These are phyloP conservation scores for Leptographium lundbergii DNA, from an alignment of 2,329 filamentous ascomycete genomes.

Conservation along the genomic window DNA sequence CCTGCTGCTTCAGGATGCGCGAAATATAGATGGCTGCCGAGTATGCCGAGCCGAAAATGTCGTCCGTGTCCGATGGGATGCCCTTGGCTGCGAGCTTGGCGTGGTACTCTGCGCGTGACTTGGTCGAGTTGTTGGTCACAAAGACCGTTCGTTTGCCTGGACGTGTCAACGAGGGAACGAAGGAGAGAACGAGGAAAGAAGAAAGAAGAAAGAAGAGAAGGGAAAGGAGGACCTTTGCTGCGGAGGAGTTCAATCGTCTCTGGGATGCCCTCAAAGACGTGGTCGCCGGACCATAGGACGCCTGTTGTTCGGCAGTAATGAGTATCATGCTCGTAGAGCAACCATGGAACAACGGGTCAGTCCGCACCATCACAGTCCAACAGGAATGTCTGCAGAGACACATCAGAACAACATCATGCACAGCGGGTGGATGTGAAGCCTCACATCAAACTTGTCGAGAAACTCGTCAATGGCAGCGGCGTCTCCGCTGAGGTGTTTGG, in stretches of 20 bases:
- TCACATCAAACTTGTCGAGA: slow-evolving; percentile 81
- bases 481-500: slow-evolving; percentile 70
- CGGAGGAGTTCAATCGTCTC: slow-evolving; percentile 78
- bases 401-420: neutral
- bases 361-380: slow-evolving; percentile 89
- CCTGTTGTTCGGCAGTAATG: slow-evolving; percentile 38
- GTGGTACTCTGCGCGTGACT: slow-evolving; percentile 83
- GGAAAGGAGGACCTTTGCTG: slow-evolving; percentile 49
- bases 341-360: neutral
- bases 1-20: slow-evolving; percentile 69
- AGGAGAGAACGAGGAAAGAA: neutral
- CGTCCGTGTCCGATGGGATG: slow-evolving; percentile 69
- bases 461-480: slow-evolving; percentile 66
- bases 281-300: slow-evolving; percentile 92
- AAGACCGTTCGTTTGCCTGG: slow-evolving; percentile 85
- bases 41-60: slow-evolving; percentile 94
- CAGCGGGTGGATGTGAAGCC: slow-evolving; percentile 20
- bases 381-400: slow-evolving; percentile 59
- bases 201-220: neutral
- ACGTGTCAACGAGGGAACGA: neutral
- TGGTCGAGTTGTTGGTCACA: slow-evolving; percentile 98
- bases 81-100: slow-evolving; percentile 77
- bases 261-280: slow-evolving; percentile 71
- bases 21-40: slow-evolving; percentile 92
- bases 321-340: neutral